A percentile compares a stretch with the other conserved stretches of the same genome.
Conservation (phyloP, 1,139 yeast genomes). For the Wickerhamomyces sp. region DNA sequence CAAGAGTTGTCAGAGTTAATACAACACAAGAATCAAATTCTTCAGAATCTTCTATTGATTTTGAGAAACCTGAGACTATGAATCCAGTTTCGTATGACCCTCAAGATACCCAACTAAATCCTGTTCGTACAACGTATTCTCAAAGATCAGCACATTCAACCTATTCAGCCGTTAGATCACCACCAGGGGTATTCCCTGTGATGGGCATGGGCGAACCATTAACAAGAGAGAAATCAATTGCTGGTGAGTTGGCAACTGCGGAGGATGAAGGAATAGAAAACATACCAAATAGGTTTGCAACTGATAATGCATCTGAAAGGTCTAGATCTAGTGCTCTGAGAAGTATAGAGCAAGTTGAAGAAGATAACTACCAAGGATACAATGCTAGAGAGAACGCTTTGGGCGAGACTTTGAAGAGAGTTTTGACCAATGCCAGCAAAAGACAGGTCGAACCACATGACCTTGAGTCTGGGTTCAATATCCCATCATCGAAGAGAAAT, state of each 20-base stretch:
- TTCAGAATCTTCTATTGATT: slow-evolving; percentile 6
- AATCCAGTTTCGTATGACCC: slow-evolving; percentile 19
- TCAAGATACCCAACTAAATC: slow-evolving; percentile 2
- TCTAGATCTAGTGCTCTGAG: slow-evolving; percentile 6
- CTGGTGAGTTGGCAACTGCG: slow-evolving; percentile 25
- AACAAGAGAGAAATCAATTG: slow-evolving; percentile 52
- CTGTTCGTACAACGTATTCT: slow-evolving; percentile 3
- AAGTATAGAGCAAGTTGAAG: slow-evolving; percentile 21
- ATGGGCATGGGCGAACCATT: slow-evolving; percentile 69
- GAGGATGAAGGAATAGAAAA: slow-evolving; percentile 10
- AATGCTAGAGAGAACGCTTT: slow-evolving; percentile 31
- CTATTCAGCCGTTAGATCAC: slow-evolving; percentile 41
- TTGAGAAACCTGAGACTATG: slow-evolving; percentile 6
- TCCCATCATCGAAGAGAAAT: background rate
- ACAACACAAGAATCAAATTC: slow-evolving; percentile 8
- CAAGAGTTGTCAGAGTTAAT: slow-evolving; percentile 59
- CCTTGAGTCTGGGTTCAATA: slow-evolving; percentile 3
- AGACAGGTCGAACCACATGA: slow-evolving; percentile 1
- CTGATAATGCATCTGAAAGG: slow-evolving; percentile 6
- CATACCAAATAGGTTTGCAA: slow-evolving; percentile 3
- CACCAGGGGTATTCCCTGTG: slow-evolving; percentile 75
- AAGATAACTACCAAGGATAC: slow-evolving; percentile 25
- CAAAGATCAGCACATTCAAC: slow-evolving; percentile 5
- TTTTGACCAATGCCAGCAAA: slow-evolving; percentile 18
- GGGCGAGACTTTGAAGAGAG: slow-evolving; percentile 30